phyloP scores from a whole-genome alignment of 495 filamentous ascomycete species.

The Penicillium atrosanguineum region DNA sequence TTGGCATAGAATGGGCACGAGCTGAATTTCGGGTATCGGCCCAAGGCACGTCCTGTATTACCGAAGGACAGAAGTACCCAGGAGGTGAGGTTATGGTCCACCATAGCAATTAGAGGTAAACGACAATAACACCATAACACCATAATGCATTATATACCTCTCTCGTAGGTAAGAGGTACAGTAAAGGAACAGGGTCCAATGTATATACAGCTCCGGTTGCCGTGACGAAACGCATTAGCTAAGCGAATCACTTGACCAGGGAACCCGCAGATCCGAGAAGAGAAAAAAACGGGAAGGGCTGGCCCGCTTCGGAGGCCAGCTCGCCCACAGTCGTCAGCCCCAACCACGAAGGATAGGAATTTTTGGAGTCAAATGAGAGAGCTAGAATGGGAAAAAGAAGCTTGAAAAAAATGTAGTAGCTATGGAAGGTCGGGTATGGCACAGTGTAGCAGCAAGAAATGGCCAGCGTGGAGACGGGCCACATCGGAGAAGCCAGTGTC shows the following conservation, averaged over 20 bases:
- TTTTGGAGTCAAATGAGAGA: slow-evolving; percentile 15
- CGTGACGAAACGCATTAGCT: slow-evolving; percentile 39
- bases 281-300: slow-evolving; percentile 39
- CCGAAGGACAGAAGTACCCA: neutral
- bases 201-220: slow-evolving; percentile 23
- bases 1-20: neutral
- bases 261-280: slow-evolving; percentile 44
- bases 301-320: slow-evolving; percentile 27
- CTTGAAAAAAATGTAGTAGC: neutral
- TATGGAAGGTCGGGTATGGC: neutral
- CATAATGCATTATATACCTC: neutral
- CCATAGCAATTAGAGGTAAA: neutral
- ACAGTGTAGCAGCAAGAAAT: slow-evolving; percentile 1
- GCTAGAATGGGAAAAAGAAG: neutral
- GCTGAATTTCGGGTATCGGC: neutral
- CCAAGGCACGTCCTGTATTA: neutral
- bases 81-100: neutral
- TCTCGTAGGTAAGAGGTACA: no score
- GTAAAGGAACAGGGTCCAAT: neutral
- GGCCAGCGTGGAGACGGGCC: slow-evolving; percentile 34
- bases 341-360: slow-evolving; percentile 1
- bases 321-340: neutral
- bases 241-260: slow-evolving; percentile 32
- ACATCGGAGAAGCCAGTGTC: slow-evolving; percentile 46
- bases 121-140: neutral